A percentile compares a stretch with the other conserved stretches of the same genome.
phyloP scores from a whole-genome alignment of 352 stramenopile genomes.

The Phytophthora palmivora region DNA sequence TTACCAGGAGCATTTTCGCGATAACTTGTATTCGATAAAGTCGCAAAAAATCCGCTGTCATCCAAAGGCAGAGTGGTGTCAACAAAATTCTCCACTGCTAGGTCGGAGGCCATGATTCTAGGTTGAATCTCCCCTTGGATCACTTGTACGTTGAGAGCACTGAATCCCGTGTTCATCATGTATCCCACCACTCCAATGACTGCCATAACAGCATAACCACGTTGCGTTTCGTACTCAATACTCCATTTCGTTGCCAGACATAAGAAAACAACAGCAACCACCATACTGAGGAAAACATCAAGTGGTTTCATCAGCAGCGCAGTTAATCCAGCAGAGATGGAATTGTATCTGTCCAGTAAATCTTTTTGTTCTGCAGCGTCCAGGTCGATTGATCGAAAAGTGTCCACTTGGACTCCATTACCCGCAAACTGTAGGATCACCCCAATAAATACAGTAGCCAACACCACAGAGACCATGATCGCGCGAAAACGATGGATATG shows the following conservation, averaged over 20 bases:
- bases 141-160: slow-evolving; percentile 20
- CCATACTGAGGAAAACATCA: slow-evolving; percentile 17
- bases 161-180: slow-evolving; percentile 27
- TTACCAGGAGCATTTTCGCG: slow-evolving; percentile 4
- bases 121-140: slow-evolving; percentile 2
- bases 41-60: slow-evolving; percentile 1
- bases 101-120: slow-evolving; percentile 1
- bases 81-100: slow-evolving; percentile 6
- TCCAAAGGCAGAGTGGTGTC: slow-evolving; percentile 2
- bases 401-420: slow-evolving; percentile 9
- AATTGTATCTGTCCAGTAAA: slow-evolving; percentile 18
- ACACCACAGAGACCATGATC: not conserved
- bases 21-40: slow-evolving; percentile 8
- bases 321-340: slow-evolving; percentile 7
- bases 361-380: slow-evolving; percentile 11
- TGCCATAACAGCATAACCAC: slow-evolving; percentile 5
- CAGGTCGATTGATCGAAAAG: slow-evolving; percentile 8
- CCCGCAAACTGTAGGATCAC: slow-evolving; percentile 10
- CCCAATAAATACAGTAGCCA: not conserved
- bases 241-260: slow-evolving; percentile 7
- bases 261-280: slow-evolving; percentile 10
- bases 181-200: slow-evolving; percentile 14
- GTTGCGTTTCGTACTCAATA: slow-evolving; percentile 11
- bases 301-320: slow-evolving; percentile 18
- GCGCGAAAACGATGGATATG: slow-evolving; percentile 8